Conservation (phyloP, 495 filamentous ascomycete species). For the Penicillium soppii region DNA sequence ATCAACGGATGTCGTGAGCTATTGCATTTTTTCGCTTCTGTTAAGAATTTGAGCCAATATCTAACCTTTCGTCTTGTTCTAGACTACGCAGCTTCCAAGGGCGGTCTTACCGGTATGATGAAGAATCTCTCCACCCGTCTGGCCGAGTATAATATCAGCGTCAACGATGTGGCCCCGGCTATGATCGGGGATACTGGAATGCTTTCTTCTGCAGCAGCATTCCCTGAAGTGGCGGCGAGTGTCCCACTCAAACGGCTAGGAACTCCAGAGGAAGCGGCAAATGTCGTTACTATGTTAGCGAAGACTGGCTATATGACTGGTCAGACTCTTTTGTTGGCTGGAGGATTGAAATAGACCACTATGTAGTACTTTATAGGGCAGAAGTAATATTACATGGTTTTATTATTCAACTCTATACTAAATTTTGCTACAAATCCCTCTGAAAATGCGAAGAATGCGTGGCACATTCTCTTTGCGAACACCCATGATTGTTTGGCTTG, state of each 20-base stretch:
- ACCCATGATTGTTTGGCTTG: too few species aligned
- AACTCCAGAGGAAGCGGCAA: conserved; percentile 62
- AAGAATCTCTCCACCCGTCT: conserved; percentile 61
- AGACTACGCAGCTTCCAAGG: conserved; percentile 69
- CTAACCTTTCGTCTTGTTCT: not conserved
- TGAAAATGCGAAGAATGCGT: too few species aligned
- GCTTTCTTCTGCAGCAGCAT: conserved; percentile 56
- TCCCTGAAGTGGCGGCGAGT: conserved; percentile 49
- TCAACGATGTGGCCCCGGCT: conserved; percentile 73
- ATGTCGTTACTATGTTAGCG: conserved; percentile 66
- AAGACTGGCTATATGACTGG: conserved; percentile 70
- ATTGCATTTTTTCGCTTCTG: not conserved
- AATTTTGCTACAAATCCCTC: too few species aligned
- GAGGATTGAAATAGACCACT: conserved; percentile 53
- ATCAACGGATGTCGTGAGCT: conserved; percentile 62
- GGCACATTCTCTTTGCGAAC: too few species aligned
- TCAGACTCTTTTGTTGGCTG: conserved; percentile 56
- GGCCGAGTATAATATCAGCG: conserved; percentile 62
- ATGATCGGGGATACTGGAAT: conserved; percentile 70
- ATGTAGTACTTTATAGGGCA: too few species aligned
- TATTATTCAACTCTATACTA: too few species aligned
- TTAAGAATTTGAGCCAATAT: too few species aligned
- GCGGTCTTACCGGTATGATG: conserved; percentile 63
- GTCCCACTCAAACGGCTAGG: conserved; percentile 66
- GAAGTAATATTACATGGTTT: too few species aligned